These are phyloP conservation scores for Ophiocordyceps robertsii DNA, from an alignment of 2,329 filamentous ascomycete genomes.

Conservation along the genomic window DNA sequence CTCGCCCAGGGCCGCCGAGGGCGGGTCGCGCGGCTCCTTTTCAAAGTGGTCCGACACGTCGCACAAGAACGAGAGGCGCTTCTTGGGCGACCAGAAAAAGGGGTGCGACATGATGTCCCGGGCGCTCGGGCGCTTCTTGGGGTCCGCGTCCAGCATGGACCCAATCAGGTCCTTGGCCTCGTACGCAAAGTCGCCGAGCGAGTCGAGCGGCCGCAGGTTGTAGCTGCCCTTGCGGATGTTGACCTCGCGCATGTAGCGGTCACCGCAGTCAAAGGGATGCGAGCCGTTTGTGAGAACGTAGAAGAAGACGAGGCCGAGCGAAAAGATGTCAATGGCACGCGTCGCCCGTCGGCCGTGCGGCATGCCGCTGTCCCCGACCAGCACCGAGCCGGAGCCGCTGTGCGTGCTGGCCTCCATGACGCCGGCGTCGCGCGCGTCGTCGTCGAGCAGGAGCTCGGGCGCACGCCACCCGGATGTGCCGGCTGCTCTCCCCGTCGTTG, in stretches of 20 bases:
- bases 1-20: slow-evolving; percentile 50
- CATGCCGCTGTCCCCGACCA: slow-evolving; percentile 43
- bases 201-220: slow-evolving; percentile 56
- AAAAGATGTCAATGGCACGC: slow-evolving; percentile 94
- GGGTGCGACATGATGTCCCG: slow-evolving; percentile 78
- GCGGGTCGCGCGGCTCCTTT: slow-evolving; percentile 75
- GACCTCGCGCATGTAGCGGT: slow-evolving; percentile 88
- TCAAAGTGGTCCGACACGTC: slow-evolving; percentile 96
- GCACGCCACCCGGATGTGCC: slow-evolving; percentile 96
- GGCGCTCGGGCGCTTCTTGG: slow-evolving; percentile 53
- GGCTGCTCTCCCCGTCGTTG: slow-evolving; percentile 83
- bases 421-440: slow-evolving; percentile 44
- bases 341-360: slow-evolving; percentile 65
- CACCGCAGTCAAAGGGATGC: slow-evolving; percentile 89
- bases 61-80: slow-evolving; percentile 83
- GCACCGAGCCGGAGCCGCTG: slow-evolving; percentile 46
- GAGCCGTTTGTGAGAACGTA: slow-evolving; percentile 90
- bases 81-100: slow-evolving; percentile 91
- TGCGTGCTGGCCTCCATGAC: slow-evolving; percentile 40
- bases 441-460: slow-evolving; percentile 77
- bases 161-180: slow-evolving; percentile 80
- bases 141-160: slow-evolving; percentile 54
- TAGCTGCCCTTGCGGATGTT: slow-evolving; percentile 90
- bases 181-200: slow-evolving; percentile 68
- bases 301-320: slow-evolving; percentile 93